A percentile compares a stretch with the other conserved stretches of the same genome.
These are phyloP conservation scores for Suhomyces maxii DNA, from an alignment of 1,139 yeast species.

Conservation along the genomic window DNA sequence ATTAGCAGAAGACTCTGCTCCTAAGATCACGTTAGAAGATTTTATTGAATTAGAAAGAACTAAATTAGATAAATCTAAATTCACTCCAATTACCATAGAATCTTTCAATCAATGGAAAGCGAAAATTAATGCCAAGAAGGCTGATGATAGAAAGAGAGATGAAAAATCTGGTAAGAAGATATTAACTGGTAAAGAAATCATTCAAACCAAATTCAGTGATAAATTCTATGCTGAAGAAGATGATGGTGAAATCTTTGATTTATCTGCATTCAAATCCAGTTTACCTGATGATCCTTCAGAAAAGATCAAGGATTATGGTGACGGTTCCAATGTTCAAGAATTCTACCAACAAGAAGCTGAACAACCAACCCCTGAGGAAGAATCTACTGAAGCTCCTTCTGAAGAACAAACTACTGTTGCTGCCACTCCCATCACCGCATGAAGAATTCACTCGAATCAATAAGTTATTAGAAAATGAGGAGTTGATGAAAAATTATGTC, in stretches of 20 bases:
- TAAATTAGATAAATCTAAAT: slow-evolving; percentile 69
- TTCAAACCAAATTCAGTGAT: slow-evolving; percentile 73
- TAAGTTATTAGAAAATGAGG: neutral
- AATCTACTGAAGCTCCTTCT: neutral
- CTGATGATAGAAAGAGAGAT: slow-evolving; percentile 54
- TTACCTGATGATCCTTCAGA: slow-evolving; percentile 44
- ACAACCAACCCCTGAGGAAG: slow-evolving; percentile 4
- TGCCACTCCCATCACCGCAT: slow-evolving; percentile 4
- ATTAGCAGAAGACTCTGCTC: slow-evolving; percentile 80
- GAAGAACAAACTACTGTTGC: neutral
- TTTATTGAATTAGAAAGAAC: slow-evolving; percentile 93
- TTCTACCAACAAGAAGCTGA: slow-evolving; percentile 20
- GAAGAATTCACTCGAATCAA: neutral
- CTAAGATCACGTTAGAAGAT: slow-evolving; percentile 91
- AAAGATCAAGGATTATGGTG: slow-evolving; percentile 59
- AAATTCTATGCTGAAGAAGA: slow-evolving; percentile 52
- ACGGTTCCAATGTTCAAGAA: slow-evolving; percentile 34
- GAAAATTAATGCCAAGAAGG: slow-evolving; percentile 61
- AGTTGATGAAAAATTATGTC: neutral
- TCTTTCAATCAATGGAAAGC: slow-evolving; percentile 85
- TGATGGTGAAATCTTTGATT: slow-evolving; percentile 70
- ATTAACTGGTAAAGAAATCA: slow-evolving; percentile 79
- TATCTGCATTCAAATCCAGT: slow-evolving; percentile 58
- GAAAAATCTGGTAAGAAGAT: slow-evolving; percentile 47
- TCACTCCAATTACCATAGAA: slow-evolving; percentile 87